A percentile compares a stretch with the other conserved stretches of the same genome.
Conservation (phyloP, 1,284 basidiomycete genomes). For the Agroathelia rolfsii region DNA sequence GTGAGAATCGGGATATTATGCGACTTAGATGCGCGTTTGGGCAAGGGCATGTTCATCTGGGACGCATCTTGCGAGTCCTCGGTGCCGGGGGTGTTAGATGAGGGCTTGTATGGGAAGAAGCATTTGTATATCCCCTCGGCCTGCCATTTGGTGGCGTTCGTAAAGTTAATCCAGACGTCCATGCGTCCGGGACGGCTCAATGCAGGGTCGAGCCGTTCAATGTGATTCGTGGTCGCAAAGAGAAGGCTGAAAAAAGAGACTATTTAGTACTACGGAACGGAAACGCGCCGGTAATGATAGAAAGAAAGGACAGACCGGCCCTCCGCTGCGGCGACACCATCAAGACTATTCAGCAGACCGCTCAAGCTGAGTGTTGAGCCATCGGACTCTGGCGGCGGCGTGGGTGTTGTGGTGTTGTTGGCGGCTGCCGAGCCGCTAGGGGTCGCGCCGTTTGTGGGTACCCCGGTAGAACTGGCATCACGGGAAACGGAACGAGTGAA, state of each 20-base stretch:
- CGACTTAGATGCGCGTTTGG: constrained; percentile 50
- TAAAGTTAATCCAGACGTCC: constrained; percentile 85
- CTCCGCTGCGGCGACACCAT: constrained; percentile 79
- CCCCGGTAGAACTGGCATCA: constrained; percentile 66
- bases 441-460: constrained; percentile 38
- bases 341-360: constrained; percentile 74
- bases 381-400: too few species aligned
- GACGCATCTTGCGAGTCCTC: constrained; percentile 36
- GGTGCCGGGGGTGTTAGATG: constrained; percentile 19
- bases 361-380: constrained; percentile 76
- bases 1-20: constrained; percentile 59
- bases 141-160: constrained; percentile 78
- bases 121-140: constrained; percentile 85
- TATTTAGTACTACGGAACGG: constrained; percentile 11
- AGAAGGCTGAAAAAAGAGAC: constrained; percentile 39
- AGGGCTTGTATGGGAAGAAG: constrained; percentile 69
- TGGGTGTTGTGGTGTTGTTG: constrained; percentile 26
- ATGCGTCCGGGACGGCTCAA: constrained; percentile 74
- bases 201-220: constrained; percentile 76
- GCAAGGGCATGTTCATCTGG: constrained; percentile 53
- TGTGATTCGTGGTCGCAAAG: constrained; percentile 79
- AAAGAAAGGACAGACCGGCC: constrained; percentile 50
- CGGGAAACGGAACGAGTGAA: constrained; percentile 77
- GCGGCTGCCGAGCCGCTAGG: constrained; percentile 28
- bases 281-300: constrained; percentile 5